Percentiles rank a stretch among this genome's conserved stretches.
These are phyloP conservation scores for Mangifera indica DNA, from an alignment of 345 rosid genomes.

Conservation along the genomic window DNA sequence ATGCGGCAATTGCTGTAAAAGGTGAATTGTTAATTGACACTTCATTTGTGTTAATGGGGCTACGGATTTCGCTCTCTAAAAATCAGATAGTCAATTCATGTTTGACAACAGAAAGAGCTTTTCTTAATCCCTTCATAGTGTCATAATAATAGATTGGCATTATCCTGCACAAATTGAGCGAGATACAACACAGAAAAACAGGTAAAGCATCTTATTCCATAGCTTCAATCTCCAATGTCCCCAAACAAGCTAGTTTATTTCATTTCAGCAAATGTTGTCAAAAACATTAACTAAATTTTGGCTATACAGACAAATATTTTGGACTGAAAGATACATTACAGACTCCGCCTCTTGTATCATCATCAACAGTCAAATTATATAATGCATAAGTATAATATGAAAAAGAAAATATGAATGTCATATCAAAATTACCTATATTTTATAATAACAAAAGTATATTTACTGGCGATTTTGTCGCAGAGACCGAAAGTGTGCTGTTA, in stretches of 20 bases:
- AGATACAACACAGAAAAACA: background rate
- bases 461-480: constrained; percentile 43
- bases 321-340: background rate
- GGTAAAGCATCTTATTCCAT: background rate
- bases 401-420: background rate
- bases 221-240: background rate
- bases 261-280: background rate
- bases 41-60: too few species aligned
- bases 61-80: too few species aligned
- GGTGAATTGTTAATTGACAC: too few species aligned
- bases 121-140: background rate
- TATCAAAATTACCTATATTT: background rate
- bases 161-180: background rate
- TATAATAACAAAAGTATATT: constrained; percentile 5
- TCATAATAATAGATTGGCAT: background rate
- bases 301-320: too few species aligned
- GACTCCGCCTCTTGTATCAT: background rate
- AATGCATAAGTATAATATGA: background rate
- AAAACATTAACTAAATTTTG: background rate
- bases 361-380: background rate
- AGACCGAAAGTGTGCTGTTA: constrained; percentile 57
- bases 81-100: background rate
- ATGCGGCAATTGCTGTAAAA: too few species aligned
- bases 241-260: background rate
- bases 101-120: background rate